Evolutionary conservation across 2,329 filamentous ascomycete genomes (phyloP), one percentile per base, ranked within the genome.

Genomic region (Ascochyta koolunga): DNA sequence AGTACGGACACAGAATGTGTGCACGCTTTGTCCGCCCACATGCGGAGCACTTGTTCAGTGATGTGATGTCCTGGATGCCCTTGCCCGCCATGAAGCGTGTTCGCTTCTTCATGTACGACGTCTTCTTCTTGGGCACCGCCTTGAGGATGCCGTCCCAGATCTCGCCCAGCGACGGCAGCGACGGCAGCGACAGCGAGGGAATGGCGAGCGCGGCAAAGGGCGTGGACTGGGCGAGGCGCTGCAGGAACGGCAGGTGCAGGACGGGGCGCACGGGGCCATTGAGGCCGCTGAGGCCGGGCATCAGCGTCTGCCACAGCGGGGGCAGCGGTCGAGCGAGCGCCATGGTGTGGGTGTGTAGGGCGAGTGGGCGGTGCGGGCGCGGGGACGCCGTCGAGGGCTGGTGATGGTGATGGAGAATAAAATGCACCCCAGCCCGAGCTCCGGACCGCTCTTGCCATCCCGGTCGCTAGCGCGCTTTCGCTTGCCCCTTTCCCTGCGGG

Each of bases 121-220:
- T 96, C 85, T 98, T 99, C 81, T 96, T 98, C 84, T 99, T 99
- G 5, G 95, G 95, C 15, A 98, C 95, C 1, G 95, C 95, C 62
- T 88, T 88, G 64, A 99, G 82, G 39, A 99, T 85, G 5, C 90
- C 92, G 65, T 97, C 93, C 93, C 93, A 98, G 68, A 99, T 87
- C 59, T 89, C 87, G 19, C 96, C 78, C n/a, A 92, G 71, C 5
- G 83, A 72, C 1, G 75, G 72, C 21, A 74, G 56, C 9, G 67
- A 62, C 4, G 73, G 68, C 29, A 76, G 56, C 32, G 70, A 70
- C 25, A 75, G 81, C 3, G 89, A 87, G 39, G 93, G 71, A 40
- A 73, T 60, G 15, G 67, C 67, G 53, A 76, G 67, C 4, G 70
- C 68, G 48, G 72, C 67, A 47, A 76, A 83, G 5, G 89, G 87